These are phyloP conservation scores for Coemansia sp. DNA, from an alignment of 192 early-diverging fungal species.

Conservation along the genomic window DNA sequence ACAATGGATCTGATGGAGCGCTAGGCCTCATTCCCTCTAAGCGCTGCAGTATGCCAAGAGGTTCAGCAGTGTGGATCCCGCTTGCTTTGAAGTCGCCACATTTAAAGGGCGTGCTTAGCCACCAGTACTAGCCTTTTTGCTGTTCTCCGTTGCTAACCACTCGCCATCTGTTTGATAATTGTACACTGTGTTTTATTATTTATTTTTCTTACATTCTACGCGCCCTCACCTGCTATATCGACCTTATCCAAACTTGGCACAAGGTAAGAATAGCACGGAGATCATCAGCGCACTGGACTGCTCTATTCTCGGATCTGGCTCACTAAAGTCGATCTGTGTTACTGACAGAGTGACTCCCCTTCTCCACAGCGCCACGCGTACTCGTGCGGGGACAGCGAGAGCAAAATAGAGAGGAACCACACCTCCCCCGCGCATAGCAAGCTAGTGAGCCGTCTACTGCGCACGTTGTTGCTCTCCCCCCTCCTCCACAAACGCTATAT, in stretches of 20 bases:
- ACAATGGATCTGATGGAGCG: conserved; percentile 9
- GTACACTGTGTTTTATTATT: neutral
- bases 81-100: neutral
- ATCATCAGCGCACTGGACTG: neutral
- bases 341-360: neutral
- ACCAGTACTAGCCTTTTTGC: neutral
- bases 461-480: conserved; percentile 2
- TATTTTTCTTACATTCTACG: neutral
- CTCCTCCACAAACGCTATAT: neutral
- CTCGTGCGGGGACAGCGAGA: neutral
- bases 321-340: neutral
- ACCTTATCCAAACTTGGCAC: neutral
- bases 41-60: neutral
- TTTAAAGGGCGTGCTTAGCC: neutral
- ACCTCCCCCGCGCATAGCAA: neutral
- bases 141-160: neutral
- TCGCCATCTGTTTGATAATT: neutral
- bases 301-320: neutral
- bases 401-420: neutral
- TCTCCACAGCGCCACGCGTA: neutral
- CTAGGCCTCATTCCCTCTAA: conserved; percentile 3
- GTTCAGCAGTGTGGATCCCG: neutral
- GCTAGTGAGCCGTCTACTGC: neutral
- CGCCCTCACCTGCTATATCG: neutral
- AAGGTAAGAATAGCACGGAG: neutral